These are phyloP conservation scores for Polysphondylium violaceum DNA, from an alignment of 78 protist species.

Conservation along the genomic window DNA sequence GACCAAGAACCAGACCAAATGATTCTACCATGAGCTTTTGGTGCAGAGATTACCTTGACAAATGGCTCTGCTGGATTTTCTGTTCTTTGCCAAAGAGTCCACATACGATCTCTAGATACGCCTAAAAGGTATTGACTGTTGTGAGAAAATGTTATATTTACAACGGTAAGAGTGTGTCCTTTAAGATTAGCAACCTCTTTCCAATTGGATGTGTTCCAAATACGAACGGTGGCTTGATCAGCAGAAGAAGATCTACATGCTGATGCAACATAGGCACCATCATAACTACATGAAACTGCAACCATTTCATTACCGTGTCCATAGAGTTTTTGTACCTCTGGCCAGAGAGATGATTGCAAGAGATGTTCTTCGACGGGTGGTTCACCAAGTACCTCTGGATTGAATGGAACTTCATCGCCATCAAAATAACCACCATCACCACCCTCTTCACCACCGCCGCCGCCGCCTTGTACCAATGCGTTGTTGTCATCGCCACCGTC, in stretches of 20 bases:
- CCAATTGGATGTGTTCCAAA: conserved; percentile 76
- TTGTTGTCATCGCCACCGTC: not conserved
- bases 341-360: conserved; percentile 80
- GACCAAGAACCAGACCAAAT: conserved; percentile 82
- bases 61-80: conserved; percentile 18
- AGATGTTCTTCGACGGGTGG: conserved; percentile 87
- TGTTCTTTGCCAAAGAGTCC: conserved; percentile 50
- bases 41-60: conserved; percentile 18
- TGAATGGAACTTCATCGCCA: conserved; percentile 42
- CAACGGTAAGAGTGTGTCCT: conserved; percentile 80
- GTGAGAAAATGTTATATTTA: conserved; percentile 70
- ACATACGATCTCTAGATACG: conserved; percentile 76
- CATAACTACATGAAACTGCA: conserved; percentile 51
- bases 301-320: conserved; percentile 83
- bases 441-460: conserved; percentile 35
- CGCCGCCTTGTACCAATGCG: not conserved
- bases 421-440: conserved; percentile 62
- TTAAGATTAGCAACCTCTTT: conserved; percentile 61
- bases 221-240: conserved; percentile 77
- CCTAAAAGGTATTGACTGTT: conserved; percentile 44
- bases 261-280: conserved; percentile 75
- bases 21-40: conserved; percentile 81
- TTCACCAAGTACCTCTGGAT: conserved; percentile 41
- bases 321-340: conserved; percentile 78
- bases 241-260: conserved; percentile 63